phyloP scores from a whole-genome alignment of 441 rosid genomes.

The Populus tomentosa region DNA sequence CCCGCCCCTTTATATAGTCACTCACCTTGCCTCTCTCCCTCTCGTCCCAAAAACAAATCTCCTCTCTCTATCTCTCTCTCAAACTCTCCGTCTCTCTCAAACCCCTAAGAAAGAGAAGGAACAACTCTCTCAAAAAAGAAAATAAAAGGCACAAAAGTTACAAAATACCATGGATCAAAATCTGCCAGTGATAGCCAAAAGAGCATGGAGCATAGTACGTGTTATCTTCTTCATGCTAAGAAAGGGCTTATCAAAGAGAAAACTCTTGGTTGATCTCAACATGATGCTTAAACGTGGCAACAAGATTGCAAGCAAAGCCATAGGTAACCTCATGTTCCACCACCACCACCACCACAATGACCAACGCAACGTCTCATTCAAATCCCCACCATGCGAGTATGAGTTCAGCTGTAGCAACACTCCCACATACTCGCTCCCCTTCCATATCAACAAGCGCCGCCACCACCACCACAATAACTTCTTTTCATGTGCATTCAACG shows the following conservation, averaged over 20 bases:
- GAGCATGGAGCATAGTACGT: slow-evolving; percentile 55
- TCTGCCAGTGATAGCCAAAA: slow-evolving; percentile 48
- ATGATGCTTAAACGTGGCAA: slow-evolving; percentile 76
- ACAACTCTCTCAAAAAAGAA: not conserved
- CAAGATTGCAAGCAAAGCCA: slow-evolving; percentile 56
- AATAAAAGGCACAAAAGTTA: slow-evolving; percentile 2
- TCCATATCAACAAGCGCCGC: slow-evolving; percentile 32
- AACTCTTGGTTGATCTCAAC: slow-evolving; percentile 62
- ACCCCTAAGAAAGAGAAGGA: not conserved
- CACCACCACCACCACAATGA: slow-evolving; percentile 37
- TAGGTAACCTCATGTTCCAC: slow-evolving; percentile 59
- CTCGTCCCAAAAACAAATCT: slow-evolving; percentile 14
- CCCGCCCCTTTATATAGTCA: slow-evolving; percentile 31
- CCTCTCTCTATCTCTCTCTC: slow-evolving; percentile 6
- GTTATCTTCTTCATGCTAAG: slow-evolving; percentile 62
- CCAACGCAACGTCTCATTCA: slow-evolving; percentile 23
- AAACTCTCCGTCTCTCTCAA: slow-evolving; percentile 15
- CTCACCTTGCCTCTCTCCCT: slow-evolving; percentile 11
- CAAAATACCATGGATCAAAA: slow-evolving; percentile 50
- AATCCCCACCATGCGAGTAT: slow-evolving; percentile 43
- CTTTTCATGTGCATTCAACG: slow-evolving; percentile 54
- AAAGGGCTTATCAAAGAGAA: slow-evolving; percentile 64
- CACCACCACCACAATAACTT: slow-evolving; percentile 27
- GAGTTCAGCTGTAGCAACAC: slow-evolving; percentile 96
- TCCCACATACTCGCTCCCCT: slow-evolving; percentile 48